Conservation (phyloP, 78 protist genomes). For the Cyanophora paradoxa region DNA sequence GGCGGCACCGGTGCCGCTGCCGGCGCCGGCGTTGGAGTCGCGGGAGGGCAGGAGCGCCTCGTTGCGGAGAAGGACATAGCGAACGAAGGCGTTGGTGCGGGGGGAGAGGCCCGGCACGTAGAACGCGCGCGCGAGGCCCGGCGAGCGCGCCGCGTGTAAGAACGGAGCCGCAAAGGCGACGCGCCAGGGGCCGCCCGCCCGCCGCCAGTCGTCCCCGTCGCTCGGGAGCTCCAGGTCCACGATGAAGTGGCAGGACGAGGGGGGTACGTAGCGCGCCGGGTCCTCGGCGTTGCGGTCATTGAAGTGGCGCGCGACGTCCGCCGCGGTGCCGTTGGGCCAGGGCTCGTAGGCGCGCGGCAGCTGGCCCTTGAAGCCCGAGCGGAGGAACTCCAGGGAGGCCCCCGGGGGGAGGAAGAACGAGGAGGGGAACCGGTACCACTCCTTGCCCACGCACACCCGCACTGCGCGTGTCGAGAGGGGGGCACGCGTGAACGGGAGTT, state of each 20-base stretch:
- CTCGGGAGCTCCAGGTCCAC: neutral
- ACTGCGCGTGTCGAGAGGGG: too few relatives aligned
- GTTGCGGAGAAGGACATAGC: neutral
- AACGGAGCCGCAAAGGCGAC: neutral
- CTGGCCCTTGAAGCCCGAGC: constrained; percentile 18
- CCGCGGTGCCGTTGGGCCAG: constrained; percentile 1
- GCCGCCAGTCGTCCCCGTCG: neutral
- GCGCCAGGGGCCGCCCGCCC: neutral
- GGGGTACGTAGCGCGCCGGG: constrained; percentile 28
- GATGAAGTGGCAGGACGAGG: neutral
- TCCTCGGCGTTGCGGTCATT: constrained; percentile 36
- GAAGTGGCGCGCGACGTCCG: neutral
- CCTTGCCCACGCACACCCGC: constrained; percentile 87
- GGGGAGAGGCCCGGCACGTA: neutral
- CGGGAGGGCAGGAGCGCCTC: too few relatives aligned
- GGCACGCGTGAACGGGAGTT: too few relatives aligned
- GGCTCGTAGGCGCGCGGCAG: constrained; percentile 19
- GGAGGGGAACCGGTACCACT: constrained; percentile 84
- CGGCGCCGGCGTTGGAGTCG: too few relatives aligned
- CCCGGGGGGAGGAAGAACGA: constrained; percentile 64
- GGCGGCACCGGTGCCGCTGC: too few relatives aligned
- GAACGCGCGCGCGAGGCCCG: neutral
- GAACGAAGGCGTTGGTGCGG: neutral
- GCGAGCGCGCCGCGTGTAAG: neutral
- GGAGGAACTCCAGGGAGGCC: neutral